A percentile compares a stretch with the other conserved stretches of the same genome.
These are phyloP conservation scores for Emiliania huxleyi DNA, from an alignment of 78 protist species.

Conservation along the genomic window DNA sequence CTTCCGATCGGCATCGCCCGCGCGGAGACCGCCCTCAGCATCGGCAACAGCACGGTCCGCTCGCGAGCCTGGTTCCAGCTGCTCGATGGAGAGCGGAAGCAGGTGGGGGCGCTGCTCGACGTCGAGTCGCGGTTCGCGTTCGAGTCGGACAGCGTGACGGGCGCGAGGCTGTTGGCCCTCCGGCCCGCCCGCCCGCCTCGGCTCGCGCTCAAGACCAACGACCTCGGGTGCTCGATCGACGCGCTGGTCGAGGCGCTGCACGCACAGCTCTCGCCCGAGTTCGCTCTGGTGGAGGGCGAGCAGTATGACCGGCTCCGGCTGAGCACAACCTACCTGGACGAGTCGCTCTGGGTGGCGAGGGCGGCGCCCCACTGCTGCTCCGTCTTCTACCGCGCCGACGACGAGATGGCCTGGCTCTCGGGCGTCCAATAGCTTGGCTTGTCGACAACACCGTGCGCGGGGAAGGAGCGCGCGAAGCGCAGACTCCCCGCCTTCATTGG, in stretches of 20 bases:
- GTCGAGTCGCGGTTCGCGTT: background rate
- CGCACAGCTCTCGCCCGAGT: background rate
- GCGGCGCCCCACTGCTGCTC: background rate
- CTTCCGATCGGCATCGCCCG: background rate
- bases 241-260: background rate
- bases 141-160: background rate
- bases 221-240: background rate
- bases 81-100: background rate
- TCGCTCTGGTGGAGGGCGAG: background rate
- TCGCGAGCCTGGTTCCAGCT: background rate
- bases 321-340: background rate
- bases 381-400: background rate
- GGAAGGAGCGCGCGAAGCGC: too few relatives aligned
- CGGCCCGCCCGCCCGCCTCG: background rate
- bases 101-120: background rate
- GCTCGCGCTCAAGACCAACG: background rate
- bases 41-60: background rate
- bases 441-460: too few relatives aligned
- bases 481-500: too few relatives aligned
- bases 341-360: background rate
- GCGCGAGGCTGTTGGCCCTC: background rate
- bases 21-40: background rate
- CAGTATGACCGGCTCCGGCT: background rate
- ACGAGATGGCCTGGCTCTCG: background rate
- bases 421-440: too few relatives aligned